phyloP scores from a whole-genome alignment of 192 early-diverging fungal species.

The Backusella luteola region DNA sequence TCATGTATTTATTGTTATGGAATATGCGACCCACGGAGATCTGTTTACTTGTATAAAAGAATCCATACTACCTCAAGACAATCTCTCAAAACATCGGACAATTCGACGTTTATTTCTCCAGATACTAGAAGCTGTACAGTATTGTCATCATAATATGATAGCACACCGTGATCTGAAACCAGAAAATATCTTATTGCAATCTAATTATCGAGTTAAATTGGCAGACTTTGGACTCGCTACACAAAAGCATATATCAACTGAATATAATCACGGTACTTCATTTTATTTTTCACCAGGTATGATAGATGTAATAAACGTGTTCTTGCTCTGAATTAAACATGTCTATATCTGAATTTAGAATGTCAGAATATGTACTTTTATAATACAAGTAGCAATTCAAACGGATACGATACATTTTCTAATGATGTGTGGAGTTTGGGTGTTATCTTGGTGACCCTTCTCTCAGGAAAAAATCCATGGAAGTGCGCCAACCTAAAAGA shows the following conservation, averaged over 20 bases:
- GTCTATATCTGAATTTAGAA: constrained; percentile 39
- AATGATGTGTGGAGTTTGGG: constrained; percentile 94
- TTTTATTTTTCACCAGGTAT: constrained; percentile 62
- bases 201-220: constrained; percentile 66
- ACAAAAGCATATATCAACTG: constrained; percentile 60
- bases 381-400: constrained; percentile 32
- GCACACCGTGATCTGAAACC: constrained; percentile 83
- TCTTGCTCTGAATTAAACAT: neutral
- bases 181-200: constrained; percentile 75
- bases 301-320: neutral
- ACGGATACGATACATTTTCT: constrained; percentile 55
- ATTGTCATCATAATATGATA: constrained; percentile 65
- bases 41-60: constrained; percentile 90
- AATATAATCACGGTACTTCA: constrained; percentile 63
- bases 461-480: constrained; percentile 80
- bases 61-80: constrained; percentile 42
- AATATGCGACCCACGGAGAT: constrained; percentile 86
- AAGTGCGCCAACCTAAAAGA: constrained; percentile 64
- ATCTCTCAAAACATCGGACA: constrained; percentile 63
- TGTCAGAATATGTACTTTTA: constrained; percentile 45
- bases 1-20: constrained; percentile 65
- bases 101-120: constrained; percentile 80
- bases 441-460: constrained; percentile 86
- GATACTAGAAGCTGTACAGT: constrained; percentile 78
- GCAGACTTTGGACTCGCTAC: constrained; percentile 95